Base-by-base conservation (phyloP, 371 early-diverging fungal species). In the Basidiobolus meristosporus region DNA sequence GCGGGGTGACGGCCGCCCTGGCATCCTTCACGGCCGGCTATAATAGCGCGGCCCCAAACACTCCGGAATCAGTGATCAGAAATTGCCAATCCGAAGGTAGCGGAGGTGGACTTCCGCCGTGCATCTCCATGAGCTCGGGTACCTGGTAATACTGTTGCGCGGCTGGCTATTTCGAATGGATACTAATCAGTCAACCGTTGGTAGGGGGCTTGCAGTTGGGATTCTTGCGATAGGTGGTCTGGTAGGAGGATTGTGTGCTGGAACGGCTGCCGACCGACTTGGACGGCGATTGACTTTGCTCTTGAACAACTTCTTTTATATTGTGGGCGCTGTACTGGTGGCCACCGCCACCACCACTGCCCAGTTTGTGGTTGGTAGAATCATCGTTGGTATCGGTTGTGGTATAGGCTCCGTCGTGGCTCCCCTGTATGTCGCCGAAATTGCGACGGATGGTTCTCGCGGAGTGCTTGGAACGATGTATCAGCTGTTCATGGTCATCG, bases 391-490 rank as follows among this genome's bases (percentile, higher is more conserved):
- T 54, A 41, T 87, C 12, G 87, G 69, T 26, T 70, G 79, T 40
- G 93, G 91, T 48, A 65, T 81, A 42, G 65, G 79, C 14, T 82
- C 83, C 22, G 65, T 73, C 56, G 63, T 71, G 43, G 86, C 82
- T 1, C 88, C 95, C 4, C 56, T 79, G 23, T 93, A 83, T 63
- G 73, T 89, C 38, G 69, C 82, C 53, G 72, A 77, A 33, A 61
- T 77, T 12, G 68, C 82, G 7, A 61, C 73, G 9, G 56, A 60
- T 44, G 48, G 48, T 39, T 56, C 57, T 16, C 70, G 88, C 48
- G 92, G 88, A 21, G 62, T 70, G 9, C 55, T 82, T 29, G 60
- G 60, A 6, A 63, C 83, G 12, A 56, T 74, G 38, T 70, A 86
- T 43, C 88, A 88, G 54, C 60, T 88, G 42, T 70, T 82, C 18